These are phyloP conservation scores for Mycena capillaripes DNA, from an alignment of 768 basidiomycete genomes.

Conservation along the genomic window DNA sequence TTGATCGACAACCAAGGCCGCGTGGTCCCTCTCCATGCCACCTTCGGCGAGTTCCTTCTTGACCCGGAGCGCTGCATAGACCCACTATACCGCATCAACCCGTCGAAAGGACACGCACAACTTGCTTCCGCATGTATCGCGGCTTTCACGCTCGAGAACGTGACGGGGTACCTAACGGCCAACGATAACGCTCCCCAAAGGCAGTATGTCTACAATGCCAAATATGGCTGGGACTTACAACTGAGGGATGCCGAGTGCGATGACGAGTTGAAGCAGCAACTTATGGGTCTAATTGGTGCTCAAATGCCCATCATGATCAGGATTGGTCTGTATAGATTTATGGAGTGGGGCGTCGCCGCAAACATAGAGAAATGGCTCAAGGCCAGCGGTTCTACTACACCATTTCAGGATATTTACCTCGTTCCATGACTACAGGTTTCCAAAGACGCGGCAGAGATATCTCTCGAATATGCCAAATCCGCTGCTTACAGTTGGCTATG, in stretches of 20 bases:
- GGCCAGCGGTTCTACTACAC: neutral
- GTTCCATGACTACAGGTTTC: conserved; percentile 11
- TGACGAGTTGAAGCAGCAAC: neutral
- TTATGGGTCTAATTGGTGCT: neutral
- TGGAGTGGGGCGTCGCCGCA: neutral
- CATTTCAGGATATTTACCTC: neutral
- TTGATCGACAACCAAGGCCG: neutral
- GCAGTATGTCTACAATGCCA: neutral
- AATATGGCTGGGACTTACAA: neutral
- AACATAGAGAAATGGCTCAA: neutral
- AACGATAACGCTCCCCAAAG: neutral
- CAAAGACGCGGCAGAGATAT: neutral
- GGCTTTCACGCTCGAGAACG: conserved; percentile 3
- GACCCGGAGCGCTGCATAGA: conserved; percentile 3
- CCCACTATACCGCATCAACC: conserved; percentile 10
- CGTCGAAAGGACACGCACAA: neutral
- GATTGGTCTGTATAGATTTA: too few species aligned
- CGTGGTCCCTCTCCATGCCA: conserved; percentile 13
- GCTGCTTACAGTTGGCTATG: neutral
- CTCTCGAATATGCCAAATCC: neutral
- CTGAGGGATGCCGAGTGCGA: neutral
- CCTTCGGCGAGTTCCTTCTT: conserved; percentile 17
- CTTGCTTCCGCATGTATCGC: conserved; percentile 9
- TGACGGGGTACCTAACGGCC: neutral
- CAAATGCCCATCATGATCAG: neutral